phyloP scores from a whole-genome alignment of 2,329 filamentous ascomycete species.

The Ophiostoma populinum region DNA sequence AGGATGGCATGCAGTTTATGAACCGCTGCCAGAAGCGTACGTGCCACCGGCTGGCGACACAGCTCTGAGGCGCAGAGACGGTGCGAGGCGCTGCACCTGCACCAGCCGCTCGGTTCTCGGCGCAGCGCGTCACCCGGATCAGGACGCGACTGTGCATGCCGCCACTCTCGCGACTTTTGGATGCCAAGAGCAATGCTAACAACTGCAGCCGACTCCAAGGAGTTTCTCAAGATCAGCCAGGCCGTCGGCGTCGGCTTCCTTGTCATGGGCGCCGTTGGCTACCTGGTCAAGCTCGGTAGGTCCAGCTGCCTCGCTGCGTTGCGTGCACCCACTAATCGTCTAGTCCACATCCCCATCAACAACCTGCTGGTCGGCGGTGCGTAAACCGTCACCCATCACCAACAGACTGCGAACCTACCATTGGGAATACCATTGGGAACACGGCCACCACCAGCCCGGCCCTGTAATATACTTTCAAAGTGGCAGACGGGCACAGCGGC shows the following conservation, averaged over 20 bases:
- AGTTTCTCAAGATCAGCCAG: conserved; percentile 34
- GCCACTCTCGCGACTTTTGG: neutral
- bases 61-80: no score
- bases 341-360: conserved; percentile 54
- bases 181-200: conserved; percentile 10
- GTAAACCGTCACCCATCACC: conserved; percentile 21
- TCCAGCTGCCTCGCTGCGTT: neutral
- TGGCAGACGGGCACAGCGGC: no score
- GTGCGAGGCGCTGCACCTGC: no score
- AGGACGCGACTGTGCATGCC: conserved; percentile 1
- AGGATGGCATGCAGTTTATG: conserved; percentile 44
- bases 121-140: no score
- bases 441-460: neutral
- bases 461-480: no score
- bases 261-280: conserved; percentile 54
- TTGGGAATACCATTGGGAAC: neutral
- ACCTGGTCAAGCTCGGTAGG: conserved; percentile 53
- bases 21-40: conserved; percentile 45
- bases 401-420: neutral
- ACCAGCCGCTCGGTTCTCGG: neutral
- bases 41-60: conserved; percentile 15
- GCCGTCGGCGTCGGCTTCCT: conserved; percentile 54
- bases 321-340: neutral
- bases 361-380: conserved; percentile 51
- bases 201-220: conserved; percentile 28